Base-by-base conservation (phyloP, 192 early-diverging fungal genomes). In the Backusella tuberculispora region DNA sequence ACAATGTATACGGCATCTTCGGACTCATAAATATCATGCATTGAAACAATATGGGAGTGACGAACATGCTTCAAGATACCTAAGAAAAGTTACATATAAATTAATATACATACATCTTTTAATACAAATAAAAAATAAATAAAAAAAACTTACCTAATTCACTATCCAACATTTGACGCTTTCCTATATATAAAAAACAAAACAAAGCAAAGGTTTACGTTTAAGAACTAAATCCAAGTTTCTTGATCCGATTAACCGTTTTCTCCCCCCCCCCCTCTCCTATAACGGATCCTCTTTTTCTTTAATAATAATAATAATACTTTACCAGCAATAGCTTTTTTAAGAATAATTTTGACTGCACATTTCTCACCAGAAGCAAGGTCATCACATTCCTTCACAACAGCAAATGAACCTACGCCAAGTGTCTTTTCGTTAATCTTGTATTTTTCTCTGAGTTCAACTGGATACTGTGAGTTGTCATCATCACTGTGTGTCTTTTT, bases 11-110 rank as follows among this genome's bases (percentile, higher is more conserved):
- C 88, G 44, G 88, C 89, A 75, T 89, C 86, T 69, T 85, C 83
- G 24, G 87, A 87, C 80, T 91, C 89, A 75, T 89, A 91, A 78
- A 89, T 76, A 74, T 89, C 90, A 26, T 88, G 81, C 44, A 93
- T 83, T 46, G 91, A 90, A 37, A 95, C 92, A 74, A 96, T 94
- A 86, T 96, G 89, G 34, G 84, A 88, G 80, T 96, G 94, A 65
- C 91, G 87, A 60, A 97, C 87, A 71, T 90, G 89, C 67, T 90
- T 90, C 74, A 97, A 83, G 42, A 96, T 88, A 45, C 92, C 88
- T 68, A 94, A 34, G 10, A 44, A 41, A 74, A 91, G 91, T 79
- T 91, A 92, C 47, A 86, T 63, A n/a, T 60, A 19, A 13, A 9
- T 29, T 12, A 26, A 8, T 53, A 53, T 4, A 24, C 53, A 0